Evolutionary conservation across 1,284 basidiomycete genomes (phyloP).

Genomic region (Cutaneotrichosporon sp.): DNA sequence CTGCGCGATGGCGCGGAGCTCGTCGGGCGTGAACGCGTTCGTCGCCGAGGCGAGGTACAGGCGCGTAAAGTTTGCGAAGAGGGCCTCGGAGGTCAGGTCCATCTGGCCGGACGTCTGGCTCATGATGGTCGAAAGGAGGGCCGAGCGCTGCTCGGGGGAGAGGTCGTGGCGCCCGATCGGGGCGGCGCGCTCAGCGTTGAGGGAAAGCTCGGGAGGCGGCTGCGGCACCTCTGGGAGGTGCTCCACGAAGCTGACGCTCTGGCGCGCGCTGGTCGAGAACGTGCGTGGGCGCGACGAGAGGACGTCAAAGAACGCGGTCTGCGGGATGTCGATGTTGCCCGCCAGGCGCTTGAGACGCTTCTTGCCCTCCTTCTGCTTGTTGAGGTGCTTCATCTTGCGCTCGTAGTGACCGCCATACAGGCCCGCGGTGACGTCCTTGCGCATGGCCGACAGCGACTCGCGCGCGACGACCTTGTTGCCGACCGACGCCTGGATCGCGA

Average conservation of each 20-base stretch:
- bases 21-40: constrained; percentile 32
- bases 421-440: constrained; percentile 94
- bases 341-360: constrained; percentile 74
- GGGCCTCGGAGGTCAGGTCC: constrained; percentile 15
- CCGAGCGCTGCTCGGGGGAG: constrained; percentile 18
- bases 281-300: constrained; percentile 59
- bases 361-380: constrained; percentile 91
- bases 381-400: constrained; percentile 85
- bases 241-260: neutral
- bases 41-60: constrained; percentile 32
- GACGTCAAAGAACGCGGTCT: constrained; percentile 87
- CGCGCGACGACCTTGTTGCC: constrained; percentile 86
- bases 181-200: neutral
- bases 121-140: constrained; percentile 18
- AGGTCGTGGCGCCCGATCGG: constrained; percentile 14
- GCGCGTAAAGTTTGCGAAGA: constrained; percentile 32
- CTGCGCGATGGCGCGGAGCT: constrained; percentile 28
- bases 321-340: constrained; percentile 83
- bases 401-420: constrained; percentile 93
- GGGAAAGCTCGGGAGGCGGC: neutral
- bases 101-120: neutral
- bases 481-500: constrained; percentile 77
- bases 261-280: constrained; percentile 28
- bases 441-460: constrained; percentile 79
- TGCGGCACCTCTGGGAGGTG: constrained; percentile 7